A percentile compares a stretch with the other conserved stretches of the same genome.
phyloP scores from a whole-genome alignment of 2,329 filamentous ascomycete genomes.

The Alternaria infectoria region DNA sequence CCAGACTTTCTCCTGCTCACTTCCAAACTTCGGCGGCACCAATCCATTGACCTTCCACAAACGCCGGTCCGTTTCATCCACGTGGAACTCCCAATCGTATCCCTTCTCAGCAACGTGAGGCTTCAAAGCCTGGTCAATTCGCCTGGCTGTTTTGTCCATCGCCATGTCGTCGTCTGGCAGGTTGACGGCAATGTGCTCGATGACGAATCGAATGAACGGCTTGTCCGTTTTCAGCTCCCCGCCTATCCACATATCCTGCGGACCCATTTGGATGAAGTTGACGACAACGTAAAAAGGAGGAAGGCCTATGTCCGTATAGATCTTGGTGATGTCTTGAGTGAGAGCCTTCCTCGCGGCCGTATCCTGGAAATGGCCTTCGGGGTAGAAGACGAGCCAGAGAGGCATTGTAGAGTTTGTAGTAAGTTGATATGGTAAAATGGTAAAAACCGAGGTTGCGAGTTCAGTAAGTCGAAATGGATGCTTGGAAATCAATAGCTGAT shows the following conservation, averaged over 20 bases:
- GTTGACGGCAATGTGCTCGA: constrained; percentile 39
- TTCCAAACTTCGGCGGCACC: constrained; percentile 41
- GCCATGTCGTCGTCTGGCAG: constrained; percentile 22
- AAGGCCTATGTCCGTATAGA: constrained; percentile 47
- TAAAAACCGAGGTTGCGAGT: background rate
- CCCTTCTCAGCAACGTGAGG: constrained; percentile 51
- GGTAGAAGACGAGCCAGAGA: constrained; percentile 51
- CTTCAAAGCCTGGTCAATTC: constrained; percentile 30
- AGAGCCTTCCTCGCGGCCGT: constrained; percentile 39
- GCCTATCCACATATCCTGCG: constrained; percentile 35
- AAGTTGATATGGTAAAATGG: background rate
- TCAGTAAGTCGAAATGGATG: background rate
- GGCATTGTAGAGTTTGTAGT: constrained; percentile 43
- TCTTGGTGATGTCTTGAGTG: constrained; percentile 46
- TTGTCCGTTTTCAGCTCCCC: constrained; percentile 25
- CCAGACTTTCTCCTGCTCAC: constrained; percentile 45
- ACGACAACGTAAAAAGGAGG: constrained; percentile 53
- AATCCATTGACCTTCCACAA: constrained; percentile 56
- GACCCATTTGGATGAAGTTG: constrained; percentile 43
- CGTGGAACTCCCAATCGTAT: constrained; percentile 53
- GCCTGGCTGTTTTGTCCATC: constrained; percentile 23
- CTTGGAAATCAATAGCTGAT: background rate
- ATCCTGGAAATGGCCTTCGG: constrained; percentile 42
- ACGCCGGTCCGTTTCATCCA: constrained; percentile 52
- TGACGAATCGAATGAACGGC: constrained; percentile 45